Percentiles rank a stretch among this genome's conserved stretches.
Conservation (phyloP, 1,284 basidiomycete species). For the Cutaneotrichosporon cavernicola region DNA sequence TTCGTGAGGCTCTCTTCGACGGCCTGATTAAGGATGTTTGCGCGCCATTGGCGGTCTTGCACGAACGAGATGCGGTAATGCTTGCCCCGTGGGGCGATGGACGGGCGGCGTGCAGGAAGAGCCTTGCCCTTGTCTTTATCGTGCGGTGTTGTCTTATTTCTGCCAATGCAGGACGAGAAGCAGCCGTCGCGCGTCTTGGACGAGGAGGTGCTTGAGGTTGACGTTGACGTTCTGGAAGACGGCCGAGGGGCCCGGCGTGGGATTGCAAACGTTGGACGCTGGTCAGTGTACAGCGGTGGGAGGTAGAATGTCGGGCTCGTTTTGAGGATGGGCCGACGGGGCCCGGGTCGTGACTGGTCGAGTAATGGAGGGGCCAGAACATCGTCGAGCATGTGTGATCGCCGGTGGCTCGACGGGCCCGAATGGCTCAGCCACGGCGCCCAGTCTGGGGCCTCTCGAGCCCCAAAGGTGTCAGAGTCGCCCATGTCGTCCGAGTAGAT, state of each 20-base stretch:
- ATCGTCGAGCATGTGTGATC: neutral
- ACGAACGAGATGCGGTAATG: conserved; percentile 5
- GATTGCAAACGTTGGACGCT: neutral
- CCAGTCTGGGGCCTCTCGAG: neutral
- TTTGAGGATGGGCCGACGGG: conserved; percentile 4
- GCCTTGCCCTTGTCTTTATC: neutral
- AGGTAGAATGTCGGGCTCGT: conserved; percentile 14
- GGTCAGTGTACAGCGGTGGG: conserved; percentile 12
- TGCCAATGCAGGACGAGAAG: neutral
- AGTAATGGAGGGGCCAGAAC: neutral
- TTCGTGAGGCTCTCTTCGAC: conserved; percentile 8
- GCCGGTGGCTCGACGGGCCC: neutral
- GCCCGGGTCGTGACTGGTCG: neutral
- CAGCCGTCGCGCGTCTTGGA: neutral
- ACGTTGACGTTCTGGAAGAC: neutral
- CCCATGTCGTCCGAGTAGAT: neutral
- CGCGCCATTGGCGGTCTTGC: conserved; percentile 11
- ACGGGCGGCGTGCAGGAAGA: neutral
- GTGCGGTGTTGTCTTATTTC: neutral
- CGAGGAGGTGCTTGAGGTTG: neutral
- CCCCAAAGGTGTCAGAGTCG: conserved; percentile 1
- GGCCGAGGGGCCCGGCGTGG: neutral
- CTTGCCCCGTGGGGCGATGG: neutral
- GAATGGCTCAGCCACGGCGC: conserved; percentile 5
- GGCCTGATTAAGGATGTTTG: conserved; percentile 15